Base-by-base conservation (phyloP, 1,139 yeast genomes). In the Blastobotrys proliferans region DNA sequence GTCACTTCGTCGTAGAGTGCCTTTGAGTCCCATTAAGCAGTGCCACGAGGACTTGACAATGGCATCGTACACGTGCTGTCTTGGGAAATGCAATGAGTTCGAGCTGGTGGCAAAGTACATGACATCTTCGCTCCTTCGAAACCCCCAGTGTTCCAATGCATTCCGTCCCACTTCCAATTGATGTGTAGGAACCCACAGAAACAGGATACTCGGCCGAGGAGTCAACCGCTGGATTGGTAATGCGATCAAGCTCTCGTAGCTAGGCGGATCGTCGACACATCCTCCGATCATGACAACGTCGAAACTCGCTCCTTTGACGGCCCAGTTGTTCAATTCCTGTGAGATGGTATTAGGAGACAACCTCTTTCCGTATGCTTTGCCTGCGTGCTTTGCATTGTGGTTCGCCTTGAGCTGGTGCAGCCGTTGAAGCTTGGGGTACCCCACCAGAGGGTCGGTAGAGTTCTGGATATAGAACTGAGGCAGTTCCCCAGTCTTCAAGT, bases 1-100 rank as follows among this genome's bases (percentile, higher is more conserved):
- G 0, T 82, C 79, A 1, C 94, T 78, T 54, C 97, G 74, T 57
- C 96, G 72, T 10, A 90, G 90, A 0, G 97, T 90, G 4, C 97
- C 97, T 2, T 95, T 88, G 44, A 90, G 83, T 53, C 97, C 92
- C 96, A 90, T 86, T 83, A 95, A 84, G 56, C 97, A 90, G 63
- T 90, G 97, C 96, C 96, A 88, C 58, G 68, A 56, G 3, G 66
- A 52, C 43, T 56, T 57, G 29, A 41, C 45, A 1, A 60, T 30
- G 19, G 44, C 37, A 30, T 52, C 61, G 3, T 46, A 49, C 3
- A 50, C 45, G 8, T 48, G 46, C 29, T 31, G 35, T 8, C 51
- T 46, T 13, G 45, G 62, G n/a, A 61, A 63, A 30, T 53, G 54
- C 27, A 55, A 56, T 10, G 43, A 37, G 1, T 63, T 56, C 3